phyloP scores from a whole-genome alignment of 1,284 basidiomycete genomes.

The Malassezia caprae region DNA sequence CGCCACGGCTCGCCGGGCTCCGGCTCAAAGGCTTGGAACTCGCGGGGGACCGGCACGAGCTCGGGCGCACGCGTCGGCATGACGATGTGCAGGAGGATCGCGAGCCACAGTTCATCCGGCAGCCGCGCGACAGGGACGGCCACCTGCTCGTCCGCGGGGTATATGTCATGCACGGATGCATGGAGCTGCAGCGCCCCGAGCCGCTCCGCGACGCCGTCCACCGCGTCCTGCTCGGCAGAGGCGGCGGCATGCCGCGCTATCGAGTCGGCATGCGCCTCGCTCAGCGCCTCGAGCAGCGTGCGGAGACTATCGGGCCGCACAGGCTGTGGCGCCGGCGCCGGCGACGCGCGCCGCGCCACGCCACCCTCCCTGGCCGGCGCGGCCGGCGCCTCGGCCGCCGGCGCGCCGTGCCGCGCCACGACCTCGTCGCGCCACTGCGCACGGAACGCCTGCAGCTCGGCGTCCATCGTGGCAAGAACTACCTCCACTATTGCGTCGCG shows the following conservation, averaged over 20 bases:
- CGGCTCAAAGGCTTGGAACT: constrained; percentile 5
- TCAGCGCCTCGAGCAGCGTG: not conserved
- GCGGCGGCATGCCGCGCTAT: not conserved
- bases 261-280: constrained; percentile 1
- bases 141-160: constrained; percentile 22
- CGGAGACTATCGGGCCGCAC: not conserved
- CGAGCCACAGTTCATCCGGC: constrained; percentile 38
- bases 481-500: not conserved
- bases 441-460: constrained; percentile 12
- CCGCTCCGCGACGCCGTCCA: not conserved
- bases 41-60: not conserved
- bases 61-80: not conserved
- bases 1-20: constrained; percentile 25
- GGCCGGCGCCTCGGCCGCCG: not conserved
- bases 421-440: constrained; percentile 12
- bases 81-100: constrained; percentile 24
- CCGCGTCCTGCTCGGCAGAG: not conserved
- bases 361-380: not conserved
- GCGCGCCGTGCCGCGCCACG: not conserved
- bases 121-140: constrained; percentile 23
- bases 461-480: constrained; percentile 1
- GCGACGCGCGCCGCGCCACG: not conserved
- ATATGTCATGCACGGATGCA: not conserved
- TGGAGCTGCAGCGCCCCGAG: not conserved
- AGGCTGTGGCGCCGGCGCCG: too few relatives aligned